These are phyloP conservation scores for Coprinopsis sp. DNA, from an alignment of 768 basidiomycete genomes.

Conservation along the genomic window DNA sequence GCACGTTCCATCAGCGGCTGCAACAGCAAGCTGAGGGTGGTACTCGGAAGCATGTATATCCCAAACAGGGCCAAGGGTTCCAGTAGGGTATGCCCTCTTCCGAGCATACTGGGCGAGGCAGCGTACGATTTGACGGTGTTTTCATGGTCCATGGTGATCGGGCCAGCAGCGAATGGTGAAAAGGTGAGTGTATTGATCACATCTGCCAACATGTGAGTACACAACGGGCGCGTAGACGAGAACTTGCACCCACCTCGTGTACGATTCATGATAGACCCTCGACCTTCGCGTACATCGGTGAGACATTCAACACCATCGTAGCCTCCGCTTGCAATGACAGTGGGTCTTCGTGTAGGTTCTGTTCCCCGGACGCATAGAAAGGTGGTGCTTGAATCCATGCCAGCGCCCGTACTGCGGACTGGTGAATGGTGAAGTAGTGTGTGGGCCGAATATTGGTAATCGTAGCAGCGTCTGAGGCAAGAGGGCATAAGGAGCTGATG, in stretches of 20 bases:
- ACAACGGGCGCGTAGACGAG: neutral
- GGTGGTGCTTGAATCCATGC: constrained; percentile 72
- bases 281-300: constrained; percentile 71
- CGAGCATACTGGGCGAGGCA: constrained; percentile 66
- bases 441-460: constrained; percentile 54
- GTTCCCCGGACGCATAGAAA: constrained; percentile 39
- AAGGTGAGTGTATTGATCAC: constrained; percentile 66
- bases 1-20: constrained; percentile 79
- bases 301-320: constrained; percentile 77
- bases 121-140: constrained; percentile 75
- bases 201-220: constrained; percentile 37
- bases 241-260: constrained; percentile 54
- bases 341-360: constrained; percentile 56
- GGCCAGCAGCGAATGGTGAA: constrained; percentile 63
- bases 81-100: constrained; percentile 64
- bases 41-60: constrained; percentile 79
- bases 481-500: neutral
- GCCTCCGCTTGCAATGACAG: constrained; percentile 69
- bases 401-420: constrained; percentile 73
- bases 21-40: constrained; percentile 81
- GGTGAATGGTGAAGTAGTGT: constrained; percentile 70
- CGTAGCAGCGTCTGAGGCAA: constrained; percentile 19
- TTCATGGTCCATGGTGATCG: constrained; percentile 79
- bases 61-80: constrained; percentile 79
- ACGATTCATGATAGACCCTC: constrained; percentile 66